Evolutionary conservation across 805 yeast genomes (phyloP).

Genomic region (Brettanomyces sp.): DNA sequence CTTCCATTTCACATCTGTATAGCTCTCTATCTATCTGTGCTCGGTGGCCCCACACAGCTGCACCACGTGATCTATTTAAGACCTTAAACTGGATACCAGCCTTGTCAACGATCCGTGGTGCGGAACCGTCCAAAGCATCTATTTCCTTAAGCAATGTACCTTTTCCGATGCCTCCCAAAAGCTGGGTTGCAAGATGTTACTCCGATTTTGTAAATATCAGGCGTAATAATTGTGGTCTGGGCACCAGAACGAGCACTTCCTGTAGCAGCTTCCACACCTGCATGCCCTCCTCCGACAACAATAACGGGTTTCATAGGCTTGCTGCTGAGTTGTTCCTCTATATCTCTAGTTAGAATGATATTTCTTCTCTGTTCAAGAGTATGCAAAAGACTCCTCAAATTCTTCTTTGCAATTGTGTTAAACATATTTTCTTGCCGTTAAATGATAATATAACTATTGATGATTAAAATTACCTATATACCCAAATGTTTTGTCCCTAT

Average conservation of each 20-base stretch:
- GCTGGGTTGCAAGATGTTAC: constrained; percentile 94
- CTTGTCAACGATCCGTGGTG: constrained; percentile 75
- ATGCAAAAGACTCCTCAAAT: background rate
- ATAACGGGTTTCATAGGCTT: constrained; percentile 51
- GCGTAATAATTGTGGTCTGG: constrained; percentile 65
- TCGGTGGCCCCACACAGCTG: constrained; percentile 98
- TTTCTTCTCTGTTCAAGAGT: constrained; percentile 6
- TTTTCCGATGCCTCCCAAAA: constrained; percentile 97
- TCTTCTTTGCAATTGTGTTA: background rate
- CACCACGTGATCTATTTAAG: constrained; percentile 78
- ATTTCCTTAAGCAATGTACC: constrained; percentile 89
- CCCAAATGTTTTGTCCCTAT: background rate
- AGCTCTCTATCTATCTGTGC: constrained; percentile 89
- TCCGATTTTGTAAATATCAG: constrained; percentile 66
- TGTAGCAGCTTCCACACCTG: constrained; percentile 96
- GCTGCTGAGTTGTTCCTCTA: constrained; percentile 20
- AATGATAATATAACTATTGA: background rate
- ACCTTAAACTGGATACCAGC: constrained; percentile 91
- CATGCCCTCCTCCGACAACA: constrained; percentile 97
- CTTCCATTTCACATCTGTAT: constrained; percentile 74
- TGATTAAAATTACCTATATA: background rate
- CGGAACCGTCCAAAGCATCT: constrained; percentile 93
- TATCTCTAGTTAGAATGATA: constrained; percentile 27
- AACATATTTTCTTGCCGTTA: background rate
- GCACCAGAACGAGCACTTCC: constrained; percentile 85